A percentile compares a stretch with the other conserved stretches of the same genome.
Conservation (phyloP, 75 land plant genomes). For the Sequoia sempervirens region DNA sequence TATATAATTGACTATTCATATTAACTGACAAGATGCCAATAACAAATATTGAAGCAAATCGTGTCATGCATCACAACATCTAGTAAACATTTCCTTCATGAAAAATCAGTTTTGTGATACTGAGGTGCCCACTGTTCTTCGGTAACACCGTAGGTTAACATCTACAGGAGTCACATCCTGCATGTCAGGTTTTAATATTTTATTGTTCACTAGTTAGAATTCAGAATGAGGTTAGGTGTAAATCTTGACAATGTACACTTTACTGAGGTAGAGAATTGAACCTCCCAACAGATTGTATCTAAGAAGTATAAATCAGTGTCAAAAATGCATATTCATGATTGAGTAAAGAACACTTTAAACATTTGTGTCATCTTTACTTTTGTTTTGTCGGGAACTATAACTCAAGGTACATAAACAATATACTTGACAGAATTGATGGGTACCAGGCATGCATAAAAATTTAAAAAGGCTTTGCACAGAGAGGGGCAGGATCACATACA, state of each 20-base stretch:
- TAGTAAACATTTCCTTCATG: background rate
- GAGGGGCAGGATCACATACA: conserved; percentile 39
- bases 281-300: background rate
- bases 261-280: background rate
- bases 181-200: background rate
- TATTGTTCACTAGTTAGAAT: background rate
- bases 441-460: background rate
- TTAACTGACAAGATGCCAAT: background rate
- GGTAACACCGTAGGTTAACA: background rate
- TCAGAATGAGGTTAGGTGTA: background rate
- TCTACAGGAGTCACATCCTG: background rate
- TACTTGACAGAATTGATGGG: background rate
- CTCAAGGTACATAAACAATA: background rate
- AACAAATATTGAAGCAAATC: background rate
- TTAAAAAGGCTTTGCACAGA: background rate
- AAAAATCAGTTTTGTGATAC: background rate
- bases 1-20: too few species aligned
- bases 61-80: background rate
- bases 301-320: background rate
- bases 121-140: background rate
- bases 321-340: background rate
- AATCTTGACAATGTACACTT: background rate
- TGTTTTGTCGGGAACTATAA: background rate
- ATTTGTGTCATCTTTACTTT: background rate
- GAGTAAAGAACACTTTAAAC: background rate